Evolutionary conservation across 495 filamentous ascomycete genomes (phyloP), one percentile per base, ranked within the genome.

Genomic region (Bacidia rubella): DNA sequence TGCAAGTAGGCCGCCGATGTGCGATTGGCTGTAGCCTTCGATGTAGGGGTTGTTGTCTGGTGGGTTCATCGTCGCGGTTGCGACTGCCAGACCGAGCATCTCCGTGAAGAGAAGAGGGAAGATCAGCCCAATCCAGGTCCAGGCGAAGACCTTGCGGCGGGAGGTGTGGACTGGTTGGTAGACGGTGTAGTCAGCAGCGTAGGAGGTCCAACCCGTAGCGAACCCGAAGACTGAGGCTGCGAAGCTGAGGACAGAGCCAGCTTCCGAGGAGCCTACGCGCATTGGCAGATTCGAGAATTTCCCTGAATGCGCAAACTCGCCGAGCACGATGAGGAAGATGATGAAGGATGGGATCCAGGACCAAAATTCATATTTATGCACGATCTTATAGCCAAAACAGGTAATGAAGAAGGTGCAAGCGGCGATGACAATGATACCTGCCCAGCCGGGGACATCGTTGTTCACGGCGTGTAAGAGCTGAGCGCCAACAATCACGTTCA

Each of bases 391-490:
- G 32, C 85, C 85, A 59, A 86, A 86, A 27, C 83, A 72, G 23
- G 80, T 84, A 56, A 90, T 74, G 25, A 85, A 41, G 26, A 88
- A 74, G 1, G 87, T 90, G 57, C 74, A 75, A 49, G 81, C 63
- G 26, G 84, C 78, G 57, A 90, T 86, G 60, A 89, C 77, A 27
- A 90, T 71, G 56, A 93, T 85, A 42, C 84, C 86, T 9, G 83
- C 85, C 62, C 66, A 86, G 50, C 85, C 83, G 5, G 85, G 84
- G 26, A 89, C 76, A 51, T 76, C 61, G 38, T 58, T 48, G 63
- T 90, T 90, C 32, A 90, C 82, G 2, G 86, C 82, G 58, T 89
- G 70, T 64, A 93, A 71, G 44, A 90, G 74, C 62, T 90, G 83
- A 2, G 83, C 85, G 51, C 85, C 86, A n/a, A 90, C 85, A 55